Evolutionary conservation across 352 stramenopile genomes (phyloP), one percentile per base, ranked within the genome.

Genomic region (Phytopythium aichiense): DNA sequence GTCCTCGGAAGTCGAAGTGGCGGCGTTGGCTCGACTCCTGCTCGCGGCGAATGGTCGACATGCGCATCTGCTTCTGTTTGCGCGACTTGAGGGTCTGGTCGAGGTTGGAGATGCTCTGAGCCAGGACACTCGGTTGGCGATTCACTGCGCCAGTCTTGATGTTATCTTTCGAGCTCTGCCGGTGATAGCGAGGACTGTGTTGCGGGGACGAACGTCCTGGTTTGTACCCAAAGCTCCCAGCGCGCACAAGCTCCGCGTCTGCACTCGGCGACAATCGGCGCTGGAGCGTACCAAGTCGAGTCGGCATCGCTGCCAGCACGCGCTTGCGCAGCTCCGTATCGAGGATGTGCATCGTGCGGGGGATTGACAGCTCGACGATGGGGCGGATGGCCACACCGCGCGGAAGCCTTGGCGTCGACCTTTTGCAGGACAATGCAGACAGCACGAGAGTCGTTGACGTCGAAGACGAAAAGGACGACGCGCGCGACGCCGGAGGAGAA

Each of bases 321-420:
- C 78, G 72, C 56, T 88, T 90, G 30, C 72, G 71, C 30, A 88
- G 65, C n/a, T 71, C 80, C 42, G 77, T 79, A 66, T 90, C 77
- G 23, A 90, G 68, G 31, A 90, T 87, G 43, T 86, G 79, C 76
- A 90, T 86, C 35, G 76, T 90, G 0, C 76, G 66, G 7, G 81
- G 71, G 50, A 85, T 71, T n/a, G 80, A 78, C 28, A 90, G 65
- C 65, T 90, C 78, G 25, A 87, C 78, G 53, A 90, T 78, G 9
- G 80, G 74, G 63, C 76, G 73, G 22, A 87, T 54, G 23, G 48
- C 23, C 28, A 22, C 28, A 9, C 48, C 48, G 13, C 25, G 48
- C 3, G 48, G 48, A 22, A 54, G 48, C 20, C 28, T 54, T 18
- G 25, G 4, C 13, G 8, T 37, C 7, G 28, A 12, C 20, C 25